Evolutionary conservation across 306 rosid species (phyloP).

Genomic region (Cicer cuneatum): DNA sequence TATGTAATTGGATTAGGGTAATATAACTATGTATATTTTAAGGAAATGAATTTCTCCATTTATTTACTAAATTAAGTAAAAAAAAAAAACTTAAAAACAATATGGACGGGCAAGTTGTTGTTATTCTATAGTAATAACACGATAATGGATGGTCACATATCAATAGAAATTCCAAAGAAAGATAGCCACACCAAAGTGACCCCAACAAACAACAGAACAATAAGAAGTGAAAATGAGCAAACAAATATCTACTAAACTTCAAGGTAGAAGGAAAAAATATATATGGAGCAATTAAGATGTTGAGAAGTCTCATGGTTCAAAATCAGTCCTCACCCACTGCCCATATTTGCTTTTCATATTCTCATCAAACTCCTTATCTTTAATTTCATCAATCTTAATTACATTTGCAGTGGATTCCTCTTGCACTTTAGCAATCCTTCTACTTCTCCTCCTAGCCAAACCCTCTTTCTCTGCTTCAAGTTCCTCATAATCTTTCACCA

Average conservation of each 20-base stretch:
- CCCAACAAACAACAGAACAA: constrained; percentile 12
- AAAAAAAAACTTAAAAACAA: neutral
- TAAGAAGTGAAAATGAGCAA: constrained; percentile 24
- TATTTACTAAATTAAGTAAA: neutral
- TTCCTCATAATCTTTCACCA: constrained; percentile 74
- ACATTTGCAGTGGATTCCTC: constrained; percentile 69
- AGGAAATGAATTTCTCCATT: neutral
- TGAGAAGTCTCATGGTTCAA: constrained; percentile 52
- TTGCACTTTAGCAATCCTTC: constrained; percentile 60
- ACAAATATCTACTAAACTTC: constrained; percentile 27
- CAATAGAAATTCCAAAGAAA: neutral
- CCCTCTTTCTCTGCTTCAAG: constrained; percentile 69
- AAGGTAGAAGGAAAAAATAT: neutral
- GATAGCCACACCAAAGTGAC: constrained; percentile 50
- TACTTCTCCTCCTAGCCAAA: constrained; percentile 57
- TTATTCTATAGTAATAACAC: neutral
- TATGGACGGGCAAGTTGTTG: neutral
- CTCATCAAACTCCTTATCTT: constrained; percentile 63
- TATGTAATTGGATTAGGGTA: neutral
- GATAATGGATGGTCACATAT: neutral
- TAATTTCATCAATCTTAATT: constrained; percentile 51
- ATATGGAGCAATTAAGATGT: neutral
- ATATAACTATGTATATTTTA: neutral
- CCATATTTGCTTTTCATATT: constrained; percentile 64
- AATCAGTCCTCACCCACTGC: constrained; percentile 71